These are phyloP conservation scores for Cryptococcus amylolentus DNA, from an alignment of 1,284 basidiomycete genomes.

Conservation along the genomic window DNA sequence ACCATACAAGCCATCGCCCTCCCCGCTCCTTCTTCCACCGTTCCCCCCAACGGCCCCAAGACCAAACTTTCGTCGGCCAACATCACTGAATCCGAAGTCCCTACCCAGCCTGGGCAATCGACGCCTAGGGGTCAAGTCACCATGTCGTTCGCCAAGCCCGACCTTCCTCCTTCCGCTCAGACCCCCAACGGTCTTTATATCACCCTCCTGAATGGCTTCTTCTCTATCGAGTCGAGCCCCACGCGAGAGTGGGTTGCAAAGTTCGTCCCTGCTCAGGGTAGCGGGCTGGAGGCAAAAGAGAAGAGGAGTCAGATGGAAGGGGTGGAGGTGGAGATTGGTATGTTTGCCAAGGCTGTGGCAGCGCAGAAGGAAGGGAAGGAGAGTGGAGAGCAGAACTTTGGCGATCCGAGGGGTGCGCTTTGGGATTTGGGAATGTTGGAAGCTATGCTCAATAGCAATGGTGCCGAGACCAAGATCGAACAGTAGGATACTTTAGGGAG, in stretches of 20 bases:
- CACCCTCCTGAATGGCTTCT: conserved; percentile 42
- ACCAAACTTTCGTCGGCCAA: conserved; percentile 17
- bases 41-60: conserved; percentile 56
- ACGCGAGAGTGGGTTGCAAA: conserved; percentile 56
- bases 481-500: background rate
- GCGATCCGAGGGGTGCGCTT: conserved; percentile 54
- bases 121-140: conserved; percentile 36
- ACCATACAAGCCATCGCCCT: conserved; percentile 58
- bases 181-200: conserved; percentile 29
- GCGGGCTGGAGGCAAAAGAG: conserved; percentile 53
- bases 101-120: conserved; percentile 30
- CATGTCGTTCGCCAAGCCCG: conserved; percentile 37
- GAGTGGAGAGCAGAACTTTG: conserved; percentile 28
- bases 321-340: conserved; percentile 59
- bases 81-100: conserved; percentile 19
- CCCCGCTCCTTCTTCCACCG: conserved; percentile 57
- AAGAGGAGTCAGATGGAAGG: conserved; percentile 55
- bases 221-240: conserved; percentile 58
- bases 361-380: conserved; percentile 40
- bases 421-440: conserved; percentile 72
- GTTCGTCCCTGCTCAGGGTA: conserved; percentile 51
- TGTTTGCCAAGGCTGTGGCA: conserved; percentile 59
- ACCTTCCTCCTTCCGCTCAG: conserved; percentile 20
- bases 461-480: conserved; percentile 59
- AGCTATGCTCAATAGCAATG: conserved; percentile 68